Base-by-base conservation (phyloP, 306 rosid species). In the Astragalus membranaceus region DNA sequence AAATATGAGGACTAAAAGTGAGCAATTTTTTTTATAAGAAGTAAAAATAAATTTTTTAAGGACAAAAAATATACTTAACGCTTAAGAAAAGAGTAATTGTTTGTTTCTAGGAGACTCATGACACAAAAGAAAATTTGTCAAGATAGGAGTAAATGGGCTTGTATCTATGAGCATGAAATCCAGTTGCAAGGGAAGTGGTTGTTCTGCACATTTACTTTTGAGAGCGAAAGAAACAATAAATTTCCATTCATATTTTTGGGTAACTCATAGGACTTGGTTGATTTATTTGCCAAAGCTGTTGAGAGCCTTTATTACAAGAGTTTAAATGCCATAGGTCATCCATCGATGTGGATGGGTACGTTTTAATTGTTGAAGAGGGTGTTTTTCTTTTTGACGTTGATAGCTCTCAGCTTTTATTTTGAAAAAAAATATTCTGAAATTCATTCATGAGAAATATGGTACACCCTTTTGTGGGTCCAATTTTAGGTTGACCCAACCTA, bases 361-460 rank as follows among this genome's bases (percentile, higher is more conserved):
- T 69, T 83, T 76, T 64, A 80, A 81, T 80, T 83, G 79, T 50
- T 50, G 78, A 71, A 59, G 74, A 53, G 76, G 84, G 80, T 82
- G 86, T 82, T 73, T 20, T 20, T 20, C 23, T 20, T 20, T 20
- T 20, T 20, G 23, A 20, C 23, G 23, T 85, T 69, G 80, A 51
- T n/a, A n/a, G 85, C 85, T 64, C 81, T 82, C 57, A 85, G 75
- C 50, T 61, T 74, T 10, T 68, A 54, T 66, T 60, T 12, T 49
- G 6, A 72, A 35, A 33, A 48, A 72, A 20, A 20, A 20, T 0
- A 59, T 7, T 44, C 36, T 37, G 11, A 33, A 35, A 47, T 44
- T 44, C 55, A 46, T 58, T 46, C 36, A 17, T 60, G 12, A 41
- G 46, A 41, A 41, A 41, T 41, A 8, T 41, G 10, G 10, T 8